These are phyloP conservation scores for Rhexocercosporidium sp. DNA, from an alignment of 2,329 filamentous ascomycete genomes.

Conservation along the genomic window DNA sequence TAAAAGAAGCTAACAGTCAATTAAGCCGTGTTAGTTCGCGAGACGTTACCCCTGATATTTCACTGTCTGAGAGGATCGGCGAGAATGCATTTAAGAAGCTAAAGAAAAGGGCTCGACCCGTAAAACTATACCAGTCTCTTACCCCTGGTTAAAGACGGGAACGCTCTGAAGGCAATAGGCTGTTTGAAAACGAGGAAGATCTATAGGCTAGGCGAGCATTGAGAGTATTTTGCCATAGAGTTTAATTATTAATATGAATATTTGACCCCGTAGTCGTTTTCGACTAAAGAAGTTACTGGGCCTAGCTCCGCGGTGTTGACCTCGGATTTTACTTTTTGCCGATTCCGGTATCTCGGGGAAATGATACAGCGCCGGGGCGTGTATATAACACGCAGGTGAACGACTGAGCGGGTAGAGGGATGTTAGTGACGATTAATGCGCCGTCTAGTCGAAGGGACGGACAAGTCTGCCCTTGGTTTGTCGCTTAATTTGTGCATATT, in stretches of 20 bases:
- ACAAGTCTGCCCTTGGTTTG: too few relatives aligned
- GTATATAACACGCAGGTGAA: too few relatives aligned
- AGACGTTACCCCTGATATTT: conserved; percentile 26
- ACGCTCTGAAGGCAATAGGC: conserved; percentile 24
- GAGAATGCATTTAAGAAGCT: conserved; percentile 25
- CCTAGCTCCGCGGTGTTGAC: too few relatives aligned
- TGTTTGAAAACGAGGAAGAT: conserved; percentile 22
- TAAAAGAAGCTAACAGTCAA: neutral
- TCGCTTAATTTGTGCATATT: too few relatives aligned
- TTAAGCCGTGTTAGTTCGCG: neutral
- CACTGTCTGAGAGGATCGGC: conserved; percentile 25
- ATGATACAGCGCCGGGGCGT: too few relatives aligned
- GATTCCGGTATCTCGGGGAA: too few relatives aligned
- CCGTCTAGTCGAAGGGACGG: too few relatives aligned
- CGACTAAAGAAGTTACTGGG: too few relatives aligned
- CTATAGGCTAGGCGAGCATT: conserved; percentile 9
- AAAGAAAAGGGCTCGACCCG: conserved; percentile 28
- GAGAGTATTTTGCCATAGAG: conserved; percentile 12
- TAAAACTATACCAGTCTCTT: conserved; percentile 22
- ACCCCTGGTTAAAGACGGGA: conserved; percentile 22
- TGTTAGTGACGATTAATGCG: too few relatives aligned
- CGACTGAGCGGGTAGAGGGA: too few relatives aligned
- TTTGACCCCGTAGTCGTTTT: too few relatives aligned
- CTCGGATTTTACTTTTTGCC: too few relatives aligned
- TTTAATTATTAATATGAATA: neutral